Base-by-base conservation (phyloP, 495 filamentous ascomycete genomes). In the Annulohypoxylon stygium region DNA sequence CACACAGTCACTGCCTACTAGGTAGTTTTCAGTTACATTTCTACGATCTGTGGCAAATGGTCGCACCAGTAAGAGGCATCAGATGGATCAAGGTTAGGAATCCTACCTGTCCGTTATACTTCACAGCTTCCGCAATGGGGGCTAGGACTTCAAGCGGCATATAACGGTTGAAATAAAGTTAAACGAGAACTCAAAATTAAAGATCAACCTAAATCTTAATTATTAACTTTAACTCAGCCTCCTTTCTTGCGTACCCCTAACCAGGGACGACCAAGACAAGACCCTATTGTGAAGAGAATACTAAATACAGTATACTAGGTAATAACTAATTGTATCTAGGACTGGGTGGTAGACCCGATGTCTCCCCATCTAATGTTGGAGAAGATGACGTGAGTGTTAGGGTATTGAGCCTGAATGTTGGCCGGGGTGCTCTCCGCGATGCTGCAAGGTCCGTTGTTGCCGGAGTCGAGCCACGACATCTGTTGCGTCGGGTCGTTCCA, bases 371-470 rank as follows among this genome's bases (percentile, higher is more conserved):
- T 57, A 37, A 71, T 87, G 78, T 89, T 87, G 36, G 84, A 87
- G 79, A 83, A 90, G 25, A 78, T 78, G 33, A 89, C 85, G 34
- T 80, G 80, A 25, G 86, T 79, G 66, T 83, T 79, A 3, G 83
- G 78, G 34, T 80, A 70, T 36, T 83, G 78, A 30, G 78, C 47
- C 79, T 85, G 81, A 18, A 90, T 82, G 14, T 79, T 79, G 3
- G 62, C 50, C 4, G 87, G 86, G 12, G 76, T 82, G 45, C 81
- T 81, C 37, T 84, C 73, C 16, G 81, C 78, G 8, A 76, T 82
- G 58, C 77, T 85, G 73, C 88, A 90, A 18, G 88, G 87, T 1
- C 88, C 87, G 12, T 86, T 79, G 39, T 72, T 77, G 14, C 80
- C 82, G 73, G 68, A 78, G 62, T 77, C 75, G 34, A 77, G 75